phyloP scores from a whole-genome alignment of 1,139 yeast species.

The Magnusiomyces clavatus region DNA sequence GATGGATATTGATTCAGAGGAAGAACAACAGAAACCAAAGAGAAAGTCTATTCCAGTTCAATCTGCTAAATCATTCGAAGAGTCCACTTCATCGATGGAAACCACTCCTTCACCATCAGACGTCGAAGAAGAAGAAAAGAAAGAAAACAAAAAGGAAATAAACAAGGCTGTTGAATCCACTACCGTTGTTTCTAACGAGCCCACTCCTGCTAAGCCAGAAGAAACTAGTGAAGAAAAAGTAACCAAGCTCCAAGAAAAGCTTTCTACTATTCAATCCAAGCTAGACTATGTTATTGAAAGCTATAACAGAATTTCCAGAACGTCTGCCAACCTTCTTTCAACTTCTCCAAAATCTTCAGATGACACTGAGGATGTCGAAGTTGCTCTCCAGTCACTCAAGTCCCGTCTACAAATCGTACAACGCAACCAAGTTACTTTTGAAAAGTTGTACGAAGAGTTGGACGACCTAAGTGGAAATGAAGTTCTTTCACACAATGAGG shows the following conservation, averaged over 20 bases:
- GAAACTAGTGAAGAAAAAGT: not conserved
- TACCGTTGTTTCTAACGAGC: no score
- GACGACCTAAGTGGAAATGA: not conserved
- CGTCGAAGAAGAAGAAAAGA: not conserved
- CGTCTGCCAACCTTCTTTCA: no score
- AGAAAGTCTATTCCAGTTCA: not conserved
- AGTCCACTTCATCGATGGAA: not conserved
- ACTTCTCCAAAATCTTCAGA: not conserved
- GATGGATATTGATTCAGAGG: not conserved
- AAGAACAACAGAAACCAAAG: not conserved
- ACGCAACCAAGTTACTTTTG: not conserved
- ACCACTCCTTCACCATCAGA: not conserved
- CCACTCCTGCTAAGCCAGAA: not conserved
- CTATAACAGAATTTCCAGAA: no score
- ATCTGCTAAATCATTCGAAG: not conserved
- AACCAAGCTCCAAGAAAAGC: not conserved
- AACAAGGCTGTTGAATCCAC: no score
- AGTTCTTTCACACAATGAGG: not conserved
- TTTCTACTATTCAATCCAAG: not conserved
- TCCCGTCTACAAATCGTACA: not conserved
- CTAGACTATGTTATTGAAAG: not conserved
- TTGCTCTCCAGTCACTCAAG: not conserved
- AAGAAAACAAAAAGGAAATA: not conserved
- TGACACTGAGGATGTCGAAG: not conserved
- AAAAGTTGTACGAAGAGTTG: not conserved